phyloP scores from a whole-genome alignment of 257 asterid genomes.

The Solanum lycopersicoides region DNA sequence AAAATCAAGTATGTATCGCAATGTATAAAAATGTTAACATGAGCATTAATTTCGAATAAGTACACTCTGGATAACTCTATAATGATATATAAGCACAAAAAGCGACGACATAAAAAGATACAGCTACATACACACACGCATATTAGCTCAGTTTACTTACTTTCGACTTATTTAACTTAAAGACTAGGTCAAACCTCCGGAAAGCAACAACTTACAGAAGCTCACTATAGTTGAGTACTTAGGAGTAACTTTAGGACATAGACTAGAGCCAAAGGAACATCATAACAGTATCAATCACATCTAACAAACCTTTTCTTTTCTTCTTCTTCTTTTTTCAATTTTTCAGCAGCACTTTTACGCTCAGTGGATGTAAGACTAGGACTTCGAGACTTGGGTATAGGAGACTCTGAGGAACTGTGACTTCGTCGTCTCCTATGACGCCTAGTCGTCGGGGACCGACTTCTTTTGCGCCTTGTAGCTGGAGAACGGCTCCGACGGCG shows the following conservation, averaged over 20 bases:
- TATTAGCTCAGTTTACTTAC: background rate
- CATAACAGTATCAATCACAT: background rate
- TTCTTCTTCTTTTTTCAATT: constrained; percentile 61
- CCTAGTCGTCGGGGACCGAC: constrained; percentile 59
- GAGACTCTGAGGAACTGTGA: constrained; percentile 52
- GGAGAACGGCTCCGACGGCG: constrained; percentile 61
- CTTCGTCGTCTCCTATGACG: constrained; percentile 60
- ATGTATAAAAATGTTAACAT: background rate
- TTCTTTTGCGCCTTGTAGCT: constrained; percentile 44
- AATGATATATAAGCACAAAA: background rate
- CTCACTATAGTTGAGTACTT: background rate
- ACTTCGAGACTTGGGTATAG: constrained; percentile 45
- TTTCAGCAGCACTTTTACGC: constrained; percentile 41
- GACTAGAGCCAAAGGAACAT: background rate
- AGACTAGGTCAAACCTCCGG: background rate
- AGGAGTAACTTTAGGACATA: background rate
- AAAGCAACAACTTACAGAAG: background rate
- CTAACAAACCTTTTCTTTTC: constrained; percentile 49
- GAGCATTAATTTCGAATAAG: background rate
- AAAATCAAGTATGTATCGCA: background rate
- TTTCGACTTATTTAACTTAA: background rate
- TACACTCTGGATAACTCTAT: background rate
- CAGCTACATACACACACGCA: background rate
- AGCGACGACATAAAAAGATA: background rate
- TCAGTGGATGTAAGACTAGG: constrained; percentile 43